phyloP scores from a whole-genome alignment of 78 protist genomes.

The Emiliania huxleyi region DNA sequence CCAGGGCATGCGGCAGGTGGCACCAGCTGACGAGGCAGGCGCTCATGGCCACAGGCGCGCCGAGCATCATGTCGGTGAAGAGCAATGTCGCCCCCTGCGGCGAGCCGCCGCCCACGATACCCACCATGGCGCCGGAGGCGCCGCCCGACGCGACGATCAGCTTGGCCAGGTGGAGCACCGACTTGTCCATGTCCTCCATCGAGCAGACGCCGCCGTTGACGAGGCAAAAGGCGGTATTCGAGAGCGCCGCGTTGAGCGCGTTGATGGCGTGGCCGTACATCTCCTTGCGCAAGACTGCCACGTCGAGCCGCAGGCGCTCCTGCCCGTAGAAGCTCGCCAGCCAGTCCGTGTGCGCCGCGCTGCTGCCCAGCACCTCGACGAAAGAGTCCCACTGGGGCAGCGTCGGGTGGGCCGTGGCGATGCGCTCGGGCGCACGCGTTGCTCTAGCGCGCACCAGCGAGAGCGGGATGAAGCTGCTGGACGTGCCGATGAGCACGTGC shows the following conservation, averaged over 20 bases:
- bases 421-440: neutral
- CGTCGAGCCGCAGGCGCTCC: neutral
- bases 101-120: neutral
- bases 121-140: neutral
- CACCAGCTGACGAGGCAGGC: no score
- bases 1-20: no score
- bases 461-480: neutral
- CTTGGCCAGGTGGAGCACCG: neutral
- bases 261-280: neutral
- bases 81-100: neutral
- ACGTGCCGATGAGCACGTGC: neutral
- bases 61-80: neutral
- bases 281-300: neutral
- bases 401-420: neutral
- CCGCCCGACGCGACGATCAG: neutral
- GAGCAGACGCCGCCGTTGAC: neutral
- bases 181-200: neutral
- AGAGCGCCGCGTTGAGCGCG: neutral
- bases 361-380: neutral
- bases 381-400: neutral
- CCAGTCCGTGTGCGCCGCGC: neutral
- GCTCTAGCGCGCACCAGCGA: neutral
- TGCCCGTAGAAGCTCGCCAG: neutral
- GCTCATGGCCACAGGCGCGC: no score
- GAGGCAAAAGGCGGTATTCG: neutral